These are phyloP conservation scores for Chalciporus sp. DNA, from an alignment of 1,284 basidiomycete species.

Conservation along the genomic window DNA sequence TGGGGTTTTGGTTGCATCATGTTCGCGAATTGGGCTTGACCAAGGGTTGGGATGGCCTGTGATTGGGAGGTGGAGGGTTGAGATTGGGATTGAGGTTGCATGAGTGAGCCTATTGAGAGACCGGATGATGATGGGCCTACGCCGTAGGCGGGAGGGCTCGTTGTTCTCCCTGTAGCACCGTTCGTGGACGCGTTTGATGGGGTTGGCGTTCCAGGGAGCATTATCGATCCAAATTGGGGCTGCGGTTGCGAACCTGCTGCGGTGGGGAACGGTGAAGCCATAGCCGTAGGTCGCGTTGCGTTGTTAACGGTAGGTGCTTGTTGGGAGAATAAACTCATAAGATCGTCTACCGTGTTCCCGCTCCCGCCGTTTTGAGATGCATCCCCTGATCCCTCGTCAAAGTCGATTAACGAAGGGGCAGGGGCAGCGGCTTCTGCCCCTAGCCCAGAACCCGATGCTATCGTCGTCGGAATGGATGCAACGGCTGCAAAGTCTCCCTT, in stretches of 20 bases:
- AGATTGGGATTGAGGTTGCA: constrained; percentile 6
- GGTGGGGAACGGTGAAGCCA: constrained; percentile 19
- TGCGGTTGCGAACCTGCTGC: constrained; percentile 14
- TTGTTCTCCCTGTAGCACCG: constrained; percentile 17
- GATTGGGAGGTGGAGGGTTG: constrained; percentile 3
- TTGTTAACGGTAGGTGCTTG: constrained; percentile 28
- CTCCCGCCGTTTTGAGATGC: constrained; percentile 14
- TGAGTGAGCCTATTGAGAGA: constrained; percentile 18
- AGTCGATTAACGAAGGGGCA: constrained; percentile 68
- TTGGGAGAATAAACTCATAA: constrained; percentile 57
- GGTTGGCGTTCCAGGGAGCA: constrained; percentile 51
- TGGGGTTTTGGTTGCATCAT: constrained; percentile 22
- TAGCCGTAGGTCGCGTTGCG: constrained; percentile 23
- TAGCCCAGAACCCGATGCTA: constrained; percentile 43
- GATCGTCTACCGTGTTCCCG: constrained; percentile 49
- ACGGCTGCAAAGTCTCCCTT: constrained; percentile 76
- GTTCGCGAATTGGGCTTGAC: constrained; percentile 12
- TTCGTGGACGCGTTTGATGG: constrained; percentile 23
- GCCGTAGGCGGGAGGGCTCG: constrained; percentile 17
- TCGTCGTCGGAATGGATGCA: constrained; percentile 66
- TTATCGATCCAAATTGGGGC: constrained; percentile 49
- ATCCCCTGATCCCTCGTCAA: constrained; percentile 53
- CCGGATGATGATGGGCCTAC: constrained; percentile 19
- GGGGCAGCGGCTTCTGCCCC: constrained; percentile 19
- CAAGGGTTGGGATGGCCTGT: constrained; percentile 2